Conservation (phyloP, 768 basidiomycete species). For the Fomitopsis pulvina region DNA sequence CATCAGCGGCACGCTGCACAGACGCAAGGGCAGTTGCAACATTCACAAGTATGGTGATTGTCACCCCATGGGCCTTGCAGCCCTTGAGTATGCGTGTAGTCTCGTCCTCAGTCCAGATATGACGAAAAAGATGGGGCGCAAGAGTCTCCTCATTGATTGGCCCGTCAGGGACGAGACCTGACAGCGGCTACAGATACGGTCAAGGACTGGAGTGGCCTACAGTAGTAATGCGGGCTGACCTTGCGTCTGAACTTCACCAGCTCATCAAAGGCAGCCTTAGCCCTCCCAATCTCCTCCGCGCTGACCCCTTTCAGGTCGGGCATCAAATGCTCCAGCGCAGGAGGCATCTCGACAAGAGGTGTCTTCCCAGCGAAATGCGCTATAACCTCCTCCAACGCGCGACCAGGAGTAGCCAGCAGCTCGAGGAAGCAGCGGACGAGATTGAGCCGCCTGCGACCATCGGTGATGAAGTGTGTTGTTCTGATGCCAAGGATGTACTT, state of each 20-base stretch:
- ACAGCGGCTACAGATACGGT: neutral
- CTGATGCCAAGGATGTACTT: conserved; percentile 2
- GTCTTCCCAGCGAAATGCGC: neutral
- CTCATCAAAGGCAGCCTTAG: neutral
- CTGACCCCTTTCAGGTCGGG: neutral
- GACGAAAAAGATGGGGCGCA: neutral
- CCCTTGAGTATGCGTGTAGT: neutral
- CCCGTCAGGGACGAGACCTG: neutral
- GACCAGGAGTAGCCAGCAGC: neutral
- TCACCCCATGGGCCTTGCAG: conserved; percentile 2
- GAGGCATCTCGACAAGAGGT: neutral
- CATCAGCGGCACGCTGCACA: neutral
- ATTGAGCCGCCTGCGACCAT: neutral
- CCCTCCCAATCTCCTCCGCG: neutral
- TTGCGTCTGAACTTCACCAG: neutral
- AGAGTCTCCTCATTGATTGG: neutral
- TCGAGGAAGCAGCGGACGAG: neutral
- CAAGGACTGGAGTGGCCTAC: neutral
- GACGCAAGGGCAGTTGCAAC: neutral
- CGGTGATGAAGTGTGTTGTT: neutral
- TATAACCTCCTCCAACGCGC: neutral
- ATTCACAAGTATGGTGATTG: neutral
- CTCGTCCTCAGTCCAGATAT: neutral
- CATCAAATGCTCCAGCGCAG: neutral
- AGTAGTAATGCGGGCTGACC: neutral